Evolutionary conservation across 768 basidiomycete genomes (phyloP), one percentile per base, ranked within the genome.

Genomic region (Boletus rex-veris): DNA sequence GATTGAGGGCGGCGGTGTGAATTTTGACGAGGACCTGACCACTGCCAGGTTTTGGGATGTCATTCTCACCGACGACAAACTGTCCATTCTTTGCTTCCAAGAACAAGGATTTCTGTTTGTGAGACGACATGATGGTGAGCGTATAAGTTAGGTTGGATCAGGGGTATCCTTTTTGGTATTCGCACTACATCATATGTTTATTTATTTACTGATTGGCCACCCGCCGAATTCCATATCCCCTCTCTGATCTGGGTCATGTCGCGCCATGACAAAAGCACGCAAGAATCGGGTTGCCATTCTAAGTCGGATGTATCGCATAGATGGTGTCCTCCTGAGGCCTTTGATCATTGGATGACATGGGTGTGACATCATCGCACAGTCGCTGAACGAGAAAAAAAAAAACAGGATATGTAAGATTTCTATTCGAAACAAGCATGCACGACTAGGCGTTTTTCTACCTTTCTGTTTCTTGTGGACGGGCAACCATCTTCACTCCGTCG

Each of bases 401-500:
- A 50, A 55, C 52, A 63, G 56, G 53, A 52, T 53, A 36, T 44
- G 19, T 53, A 59, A 64, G 62, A 63, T 56, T 51, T 54, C 67
- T 69, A 69, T 63, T 26, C 53, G 40, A 59, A 40, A 65, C 31
- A 57, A 41, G 33, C 45, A 43, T 55, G 53, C 51, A 24, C 58
- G 48, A 54, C 65, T 50, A 63, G 56, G 60, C 43, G 39, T 45
- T 21, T 35, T 59, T 62, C 67, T 68, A 68, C 67, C 67, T 67
- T 69, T 71, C 67, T 9, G 74, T 77, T 45, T 79, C 78, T 60
- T 74, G 72, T 8, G 78, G 79, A 45, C 60, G 70, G 51, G 65
- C 70, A 47, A 80, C 69, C 36, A 81, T 60, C 61, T 80, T 80
- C 24, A 71, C 61, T 4, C 75, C 77, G 43, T 76, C 77, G 16